phyloP scores from a whole-genome alignment of 345 rosid genomes.

The Zanthoxylum bungeanum region DNA sequence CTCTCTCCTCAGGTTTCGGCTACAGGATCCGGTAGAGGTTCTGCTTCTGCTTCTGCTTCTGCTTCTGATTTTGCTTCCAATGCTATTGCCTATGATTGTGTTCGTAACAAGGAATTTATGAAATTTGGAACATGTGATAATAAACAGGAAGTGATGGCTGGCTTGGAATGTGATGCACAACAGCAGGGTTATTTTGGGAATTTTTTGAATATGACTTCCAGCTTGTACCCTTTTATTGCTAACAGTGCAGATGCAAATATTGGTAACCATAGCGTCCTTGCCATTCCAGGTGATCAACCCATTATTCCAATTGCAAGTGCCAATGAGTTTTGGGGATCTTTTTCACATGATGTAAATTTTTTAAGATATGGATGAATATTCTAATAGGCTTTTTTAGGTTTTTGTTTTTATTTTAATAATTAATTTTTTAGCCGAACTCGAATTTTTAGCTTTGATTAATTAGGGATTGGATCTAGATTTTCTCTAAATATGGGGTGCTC shows the following conservation, averaged over 20 bases:
- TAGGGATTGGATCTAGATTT: background rate
- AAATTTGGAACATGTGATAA: background rate
- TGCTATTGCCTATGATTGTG: background rate
- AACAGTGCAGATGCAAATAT: background rate
- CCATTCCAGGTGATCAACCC: background rate
- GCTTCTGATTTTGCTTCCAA: no score
- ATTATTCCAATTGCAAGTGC: background rate
- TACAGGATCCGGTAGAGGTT: background rate
- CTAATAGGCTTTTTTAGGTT: background rate
- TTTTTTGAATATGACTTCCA: no score
- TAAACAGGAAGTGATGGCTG: background rate
- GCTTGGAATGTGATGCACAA: background rate
- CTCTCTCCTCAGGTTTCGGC: background rate
- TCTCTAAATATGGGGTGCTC: background rate
- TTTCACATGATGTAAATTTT: background rate
- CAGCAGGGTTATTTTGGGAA: background rate
- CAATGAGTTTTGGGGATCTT: background rate
- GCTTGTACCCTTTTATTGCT: no score
- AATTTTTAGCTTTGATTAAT: no score
- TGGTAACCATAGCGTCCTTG: background rate
- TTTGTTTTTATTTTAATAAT: no score
- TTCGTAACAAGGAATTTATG: background rate
- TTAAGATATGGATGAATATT: background rate
- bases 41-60: background rate
- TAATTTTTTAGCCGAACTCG: background rate